phyloP scores from a whole-genome alignment of 345 rosid genomes.

The Passiflora organensis region DNA sequence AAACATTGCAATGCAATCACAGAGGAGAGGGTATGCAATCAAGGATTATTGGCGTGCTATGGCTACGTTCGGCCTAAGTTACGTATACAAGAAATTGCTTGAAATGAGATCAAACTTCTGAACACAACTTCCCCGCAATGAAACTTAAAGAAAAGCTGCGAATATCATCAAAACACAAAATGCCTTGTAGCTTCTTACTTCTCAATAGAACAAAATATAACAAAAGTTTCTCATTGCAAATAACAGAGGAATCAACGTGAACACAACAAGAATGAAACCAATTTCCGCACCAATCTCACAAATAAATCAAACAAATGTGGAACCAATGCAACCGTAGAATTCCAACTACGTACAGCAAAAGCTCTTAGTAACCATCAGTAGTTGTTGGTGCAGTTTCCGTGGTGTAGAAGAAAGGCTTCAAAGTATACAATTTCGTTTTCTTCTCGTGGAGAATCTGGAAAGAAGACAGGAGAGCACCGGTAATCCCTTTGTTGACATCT shows the following conservation, averaged over 20 bases:
- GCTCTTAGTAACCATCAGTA: not conserved
- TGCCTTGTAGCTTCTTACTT: too few species aligned
- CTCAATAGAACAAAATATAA: too few species aligned
- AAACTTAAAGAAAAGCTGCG: too few species aligned
- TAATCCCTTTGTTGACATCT: slow-evolving; percentile 4
- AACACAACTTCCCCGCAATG: too few species aligned
- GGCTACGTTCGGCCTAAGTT: too few species aligned
- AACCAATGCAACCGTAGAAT: not conserved
- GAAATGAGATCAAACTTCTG: too few species aligned
- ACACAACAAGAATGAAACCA: not conserved
- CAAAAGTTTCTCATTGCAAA: too few species aligned
- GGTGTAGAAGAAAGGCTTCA: slow-evolving; percentile 5
- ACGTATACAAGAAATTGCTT: too few species aligned
- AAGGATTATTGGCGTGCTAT: too few species aligned
- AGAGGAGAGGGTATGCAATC: too few species aligned
- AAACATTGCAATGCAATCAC: too few species aligned
- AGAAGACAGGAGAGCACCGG: slow-evolving; percentile 2
- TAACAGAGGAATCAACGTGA: not conserved
- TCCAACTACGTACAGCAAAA: not conserved
- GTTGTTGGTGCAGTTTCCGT: not conserved
- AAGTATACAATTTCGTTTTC: not conserved
- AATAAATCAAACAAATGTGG: not conserved
- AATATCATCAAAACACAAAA: too few species aligned
- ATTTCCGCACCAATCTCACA: not conserved
- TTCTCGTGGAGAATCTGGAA: not conserved